Percentiles rank a stretch among this genome's conserved stretches.
phyloP scores from a whole-genome alignment of 257 asterid genomes.

The Rhazya stricta region DNA sequence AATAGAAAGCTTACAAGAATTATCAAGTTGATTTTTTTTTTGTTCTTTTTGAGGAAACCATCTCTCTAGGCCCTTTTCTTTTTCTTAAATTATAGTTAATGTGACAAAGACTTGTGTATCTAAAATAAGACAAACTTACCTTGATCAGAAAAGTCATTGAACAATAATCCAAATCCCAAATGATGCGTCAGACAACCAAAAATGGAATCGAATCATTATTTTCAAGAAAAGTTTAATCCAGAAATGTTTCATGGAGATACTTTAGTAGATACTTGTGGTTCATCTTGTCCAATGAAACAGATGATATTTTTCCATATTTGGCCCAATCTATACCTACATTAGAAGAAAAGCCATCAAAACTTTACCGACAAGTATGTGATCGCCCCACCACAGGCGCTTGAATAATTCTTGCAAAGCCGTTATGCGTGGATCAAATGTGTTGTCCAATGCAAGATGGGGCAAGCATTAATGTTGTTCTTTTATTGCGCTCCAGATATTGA shows the following conservation, averaged over 20 bases:
- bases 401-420: constrained; percentile 22
- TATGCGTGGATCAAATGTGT: constrained; percentile 25
- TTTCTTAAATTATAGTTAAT: too few species aligned
- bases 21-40: too few species aligned
- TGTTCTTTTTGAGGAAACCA: too few species aligned
- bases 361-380: constrained; percentile 22
- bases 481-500: constrained; percentile 6
- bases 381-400: constrained; percentile 10
- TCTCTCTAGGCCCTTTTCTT: too few species aligned
- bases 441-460: constrained; percentile 12
- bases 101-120: too few species aligned
- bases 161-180: background rate
- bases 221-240: background rate
- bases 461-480: constrained; percentile 14
- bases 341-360: constrained; percentile 5
- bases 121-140: background rate
- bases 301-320: background rate
- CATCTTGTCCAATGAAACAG: background rate
- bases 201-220: background rate
- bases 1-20: too few species aligned
- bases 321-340: background rate
- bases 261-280: background rate
- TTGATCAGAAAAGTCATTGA: background rate
- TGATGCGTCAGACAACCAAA: too few species aligned
- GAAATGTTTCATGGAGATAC: background rate